Percentiles rank a stretch among this genome's conserved stretches.
phyloP scores from a whole-genome alignment of 1,284 basidiomycete species.

The Fistulinella cinereoalba region DNA sequence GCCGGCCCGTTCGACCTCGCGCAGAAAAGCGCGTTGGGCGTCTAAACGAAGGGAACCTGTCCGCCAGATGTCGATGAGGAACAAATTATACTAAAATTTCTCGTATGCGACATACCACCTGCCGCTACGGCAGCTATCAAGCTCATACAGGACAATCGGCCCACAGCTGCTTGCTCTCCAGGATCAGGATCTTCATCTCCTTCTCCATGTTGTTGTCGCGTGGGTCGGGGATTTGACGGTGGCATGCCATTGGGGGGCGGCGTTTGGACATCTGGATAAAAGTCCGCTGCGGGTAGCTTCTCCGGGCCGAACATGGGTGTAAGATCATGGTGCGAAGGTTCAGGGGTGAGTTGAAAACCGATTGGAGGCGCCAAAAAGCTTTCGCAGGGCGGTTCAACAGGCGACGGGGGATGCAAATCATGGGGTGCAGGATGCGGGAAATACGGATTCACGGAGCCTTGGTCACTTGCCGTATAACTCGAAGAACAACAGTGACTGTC shows the following conservation, averaged over 20 bases:
- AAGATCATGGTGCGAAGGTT: slow-evolving; percentile 15
- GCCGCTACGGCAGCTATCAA: slow-evolving; percentile 84
- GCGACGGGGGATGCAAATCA: slow-evolving; percentile 20
- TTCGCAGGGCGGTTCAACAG: slow-evolving; percentile 9
- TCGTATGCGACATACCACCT: slow-evolving; percentile 49
- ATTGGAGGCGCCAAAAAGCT: slow-evolving; percentile 16
- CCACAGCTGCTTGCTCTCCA: slow-evolving; percentile 75
- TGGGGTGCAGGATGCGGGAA: slow-evolving; percentile 27
- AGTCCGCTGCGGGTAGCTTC: slow-evolving; percentile 8
- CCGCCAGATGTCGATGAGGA: slow-evolving; percentile 8
- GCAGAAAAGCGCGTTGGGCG: slow-evolving; percentile 67
- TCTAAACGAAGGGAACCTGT: slow-evolving; percentile 62
- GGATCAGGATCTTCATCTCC: slow-evolving; percentile 37
- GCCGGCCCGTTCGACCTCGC: slow-evolving; percentile 79
- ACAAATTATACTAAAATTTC: not conserved
- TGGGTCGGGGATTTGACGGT: slow-evolving; percentile 13
- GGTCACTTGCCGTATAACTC: slow-evolving; percentile 9
- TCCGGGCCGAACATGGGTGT: slow-evolving; percentile 15
- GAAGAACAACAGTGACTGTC: slow-evolving; percentile 15
- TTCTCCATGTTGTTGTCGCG: slow-evolving; percentile 18
- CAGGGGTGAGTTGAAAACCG: slow-evolving; percentile 19
- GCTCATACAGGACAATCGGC: slow-evolving; percentile 90
- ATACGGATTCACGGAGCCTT: slow-evolving; percentile 32
- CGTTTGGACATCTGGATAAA: slow-evolving; percentile 7
- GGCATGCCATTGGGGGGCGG: slow-evolving; percentile 13